phyloP scores from a whole-genome alignment of 1,139 yeast genomes.

The Pichia sp. region DNA sequence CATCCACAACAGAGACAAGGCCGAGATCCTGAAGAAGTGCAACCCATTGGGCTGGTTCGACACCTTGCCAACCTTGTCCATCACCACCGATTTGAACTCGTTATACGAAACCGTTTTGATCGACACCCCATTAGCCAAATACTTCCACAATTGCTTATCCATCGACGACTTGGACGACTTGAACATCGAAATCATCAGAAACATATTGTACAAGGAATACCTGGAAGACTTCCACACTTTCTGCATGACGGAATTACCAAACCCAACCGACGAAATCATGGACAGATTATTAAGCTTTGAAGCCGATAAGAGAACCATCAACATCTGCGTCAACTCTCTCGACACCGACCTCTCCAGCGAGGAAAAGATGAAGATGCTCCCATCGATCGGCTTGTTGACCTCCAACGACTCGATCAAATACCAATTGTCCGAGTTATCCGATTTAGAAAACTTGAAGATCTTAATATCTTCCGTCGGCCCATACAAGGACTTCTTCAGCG shows the following conservation, averaged over 20 bases:
- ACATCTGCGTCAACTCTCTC: conserved; percentile 86
- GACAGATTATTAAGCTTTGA: conserved; percentile 74
- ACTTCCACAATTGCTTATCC: conserved; percentile 87
- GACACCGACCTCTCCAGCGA: conserved; percentile 74
- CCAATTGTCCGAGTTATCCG: conserved; percentile 74
- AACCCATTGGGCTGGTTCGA: conserved; percentile 99
- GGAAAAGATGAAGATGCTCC: conserved; percentile 70
- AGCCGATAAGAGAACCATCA: conserved; percentile 93
- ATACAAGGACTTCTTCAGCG: conserved; percentile 73
- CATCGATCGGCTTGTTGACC: conserved; percentile 68
- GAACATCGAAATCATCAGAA: conserved; percentile 92
- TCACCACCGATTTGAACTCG: conserved; percentile 92
- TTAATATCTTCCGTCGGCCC: conserved; percentile 75
- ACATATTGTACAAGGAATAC: conserved; percentile 88
- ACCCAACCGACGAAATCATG: conserved; percentile 86
- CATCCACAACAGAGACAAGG: conserved; percentile 87
- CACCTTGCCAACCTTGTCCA: conserved; percentile 90
- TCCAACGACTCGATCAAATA: conserved; percentile 68
- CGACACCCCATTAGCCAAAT: conserved; percentile 97
- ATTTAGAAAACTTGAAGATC: conserved; percentile 76
- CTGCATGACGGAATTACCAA: conserved; percentile 54
- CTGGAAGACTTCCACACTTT: conserved; percentile 82
- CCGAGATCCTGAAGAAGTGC: conserved; percentile 84
- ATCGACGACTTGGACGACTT: conserved; percentile 94
- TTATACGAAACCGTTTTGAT: conserved; percentile 92